phyloP scores from a whole-genome alignment of 169 alveolate species.

The Eimeria mitis region DNA sequence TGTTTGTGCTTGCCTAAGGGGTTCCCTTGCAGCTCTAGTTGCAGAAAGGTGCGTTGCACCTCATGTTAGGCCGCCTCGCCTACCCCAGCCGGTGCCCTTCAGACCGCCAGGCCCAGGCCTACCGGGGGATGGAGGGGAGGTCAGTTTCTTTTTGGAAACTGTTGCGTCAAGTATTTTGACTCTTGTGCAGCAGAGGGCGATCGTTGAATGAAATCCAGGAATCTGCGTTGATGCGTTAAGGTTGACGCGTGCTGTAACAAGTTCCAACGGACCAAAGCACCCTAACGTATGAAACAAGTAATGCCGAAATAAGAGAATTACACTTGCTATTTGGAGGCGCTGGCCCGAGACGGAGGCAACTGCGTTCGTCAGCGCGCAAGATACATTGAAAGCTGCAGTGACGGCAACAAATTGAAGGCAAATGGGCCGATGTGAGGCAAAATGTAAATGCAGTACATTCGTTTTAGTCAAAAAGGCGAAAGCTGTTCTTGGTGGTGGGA shows the following conservation, averaged over 20 bases:
- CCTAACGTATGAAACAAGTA: background rate
- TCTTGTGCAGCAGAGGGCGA: no score
- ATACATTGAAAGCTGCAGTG: background rate
- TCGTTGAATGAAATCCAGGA: no score
- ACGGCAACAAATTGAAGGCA: background rate
- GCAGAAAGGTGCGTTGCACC: no score
- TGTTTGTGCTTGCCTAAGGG: no score
- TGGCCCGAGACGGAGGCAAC: background rate
- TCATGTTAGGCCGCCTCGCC: no score
- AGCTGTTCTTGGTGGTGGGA: background rate
- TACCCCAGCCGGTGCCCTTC: no score
- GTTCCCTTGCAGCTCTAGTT: no score
- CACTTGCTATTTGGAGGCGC: background rate
- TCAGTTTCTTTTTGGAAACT: no score
- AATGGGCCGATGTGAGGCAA: background rate
- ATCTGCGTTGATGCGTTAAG: no score
- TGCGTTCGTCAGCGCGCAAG: background rate
- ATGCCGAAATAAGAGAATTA: background rate
- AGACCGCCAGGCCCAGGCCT: no score
- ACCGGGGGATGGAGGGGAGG: no score
- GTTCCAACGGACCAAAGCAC: background rate
- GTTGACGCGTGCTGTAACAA: background rate
- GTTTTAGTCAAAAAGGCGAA: background rate
- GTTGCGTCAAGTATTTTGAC: no score
- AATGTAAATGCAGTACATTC: background rate